These are phyloP conservation scores for Filobasidium uniguttulatum DNA, from an alignment of 1,284 basidiomycete species.

Conservation along the genomic window DNA sequence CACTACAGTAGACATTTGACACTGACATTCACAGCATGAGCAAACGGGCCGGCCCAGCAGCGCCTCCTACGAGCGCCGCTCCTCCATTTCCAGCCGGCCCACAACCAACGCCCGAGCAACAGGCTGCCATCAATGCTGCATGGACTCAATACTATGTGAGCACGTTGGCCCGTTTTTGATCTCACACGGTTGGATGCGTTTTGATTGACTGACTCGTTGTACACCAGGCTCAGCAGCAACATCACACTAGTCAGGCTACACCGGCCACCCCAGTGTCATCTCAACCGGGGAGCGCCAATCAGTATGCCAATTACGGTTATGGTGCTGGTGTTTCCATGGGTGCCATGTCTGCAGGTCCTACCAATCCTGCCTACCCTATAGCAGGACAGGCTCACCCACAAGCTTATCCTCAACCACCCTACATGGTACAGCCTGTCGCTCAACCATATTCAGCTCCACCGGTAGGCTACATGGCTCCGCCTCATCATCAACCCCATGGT, in stretches of 20 bases:
- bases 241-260: slow-evolving; percentile 1
- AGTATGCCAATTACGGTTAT: slow-evolving; percentile 22
- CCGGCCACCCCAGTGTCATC: slow-evolving; percentile 1
- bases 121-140: slow-evolving; percentile 8
- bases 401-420: slow-evolving; percentile 4
- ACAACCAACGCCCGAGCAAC: slow-evolving; percentile 10
- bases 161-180: neutral
- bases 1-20: too few relatives aligned
- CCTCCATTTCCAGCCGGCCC: slow-evolving; percentile 13
- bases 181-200: neutral
- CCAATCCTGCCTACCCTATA: neutral
- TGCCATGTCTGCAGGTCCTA: slow-evolving; percentile 2
- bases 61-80: neutral
- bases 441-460: neutral
- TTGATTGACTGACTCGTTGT: neutral
- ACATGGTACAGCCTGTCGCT: neutral
- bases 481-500: neutral
- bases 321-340: slow-evolving; percentile 25
- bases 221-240: slow-evolving; percentile 3
- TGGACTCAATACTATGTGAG: slow-evolving; percentile 14
- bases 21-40: too few relatives aligned
- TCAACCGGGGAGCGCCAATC: slow-evolving; percentile 5
- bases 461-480: neutral
- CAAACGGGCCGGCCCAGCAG: slow-evolving; percentile 6
- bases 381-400: neutral